Evolutionary conservation across 352 stramenopile species (phyloP), one percentile per base, ranked within the genome.

Genomic region (Pythium volutum): DNA sequence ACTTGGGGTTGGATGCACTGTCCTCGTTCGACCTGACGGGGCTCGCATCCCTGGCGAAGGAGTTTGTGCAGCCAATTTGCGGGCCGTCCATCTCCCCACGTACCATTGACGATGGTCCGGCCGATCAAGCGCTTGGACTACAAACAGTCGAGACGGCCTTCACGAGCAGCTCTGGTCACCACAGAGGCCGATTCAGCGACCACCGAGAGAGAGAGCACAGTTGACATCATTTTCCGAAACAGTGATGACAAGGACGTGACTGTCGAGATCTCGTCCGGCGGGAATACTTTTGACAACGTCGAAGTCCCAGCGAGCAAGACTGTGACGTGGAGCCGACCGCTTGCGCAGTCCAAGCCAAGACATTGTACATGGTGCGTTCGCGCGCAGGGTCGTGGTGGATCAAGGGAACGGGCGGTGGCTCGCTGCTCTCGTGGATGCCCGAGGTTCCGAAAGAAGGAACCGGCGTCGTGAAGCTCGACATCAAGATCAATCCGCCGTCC

Each of bases 341-440:
- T 84, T 11, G 25, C 42, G 0, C 62, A 69, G 25, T 89, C 43
- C 62, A 72, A 48, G 67, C 72, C 55, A 87, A 83, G 73, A 91
- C 81, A 11, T 23, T 89, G 47, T 91, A 88, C 69, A 25, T 89
- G 52, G 79, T 88, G 71, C 79, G 80, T 11, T 89, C 78, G 76
- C 79, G 82, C 12, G 64, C 76, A 4, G 75, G 74, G 10, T 73
- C 87, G 48, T 63, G 87, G 7, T 74, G 77, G 27, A 52, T 91
- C 11, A 76, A 81, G 3, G 74, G 76, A 23, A 85, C 73, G 11
- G 74, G 73, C 14, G 82, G 82, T 45, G 82, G 82, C 14, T 90
- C 82, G 23, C 57, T 90, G 11, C 54, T 87, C 15, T 36, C 86
- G 18, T 89, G 79, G 79, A 62, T 91, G 9, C 77, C 82, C 15